Evolutionary conservation across 2,329 filamentous ascomycete genomes (phyloP).

Genomic region (Claviceps arundinis): DNA sequence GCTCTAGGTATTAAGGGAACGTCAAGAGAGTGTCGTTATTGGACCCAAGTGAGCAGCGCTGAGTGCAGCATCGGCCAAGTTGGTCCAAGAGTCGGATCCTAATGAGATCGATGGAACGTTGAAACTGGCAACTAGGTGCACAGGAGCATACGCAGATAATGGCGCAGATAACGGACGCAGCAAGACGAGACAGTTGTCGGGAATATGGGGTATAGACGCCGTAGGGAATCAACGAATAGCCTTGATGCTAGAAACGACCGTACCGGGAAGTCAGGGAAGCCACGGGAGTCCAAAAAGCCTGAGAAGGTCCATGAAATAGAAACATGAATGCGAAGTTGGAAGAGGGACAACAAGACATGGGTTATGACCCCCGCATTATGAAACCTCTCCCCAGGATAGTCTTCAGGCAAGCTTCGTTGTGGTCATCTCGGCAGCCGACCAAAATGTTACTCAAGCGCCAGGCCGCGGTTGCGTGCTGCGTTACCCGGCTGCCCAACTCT

Average conservation of each 20-base stretch:
- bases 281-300: background rate
- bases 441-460: background rate
- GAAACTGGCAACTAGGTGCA: background rate
- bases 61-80: background rate
- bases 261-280: background rate
- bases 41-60: background rate
- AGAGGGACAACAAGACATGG: background rate
- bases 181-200: background rate
- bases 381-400: background rate
- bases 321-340: background rate
- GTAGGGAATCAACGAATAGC: background rate
- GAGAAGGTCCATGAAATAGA: constrained; percentile 2
- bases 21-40: background rate
- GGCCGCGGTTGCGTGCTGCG: background rate
- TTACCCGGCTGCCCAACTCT: background rate
- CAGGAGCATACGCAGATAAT: background rate
- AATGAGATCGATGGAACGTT: background rate
- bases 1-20: background rate
- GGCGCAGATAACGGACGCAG: background rate
- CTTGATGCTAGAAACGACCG: background rate
- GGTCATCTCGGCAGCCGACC: too few relatives aligned
- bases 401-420: constrained; percentile 1
- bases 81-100: background rate
- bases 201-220: background rate
- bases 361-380: background rate